Percentiles rank a stretch among this genome's conserved stretches.
phyloP scores from a whole-genome alignment of 2,329 filamentous ascomycete species.

The Ascochyta rabiei region DNA sequence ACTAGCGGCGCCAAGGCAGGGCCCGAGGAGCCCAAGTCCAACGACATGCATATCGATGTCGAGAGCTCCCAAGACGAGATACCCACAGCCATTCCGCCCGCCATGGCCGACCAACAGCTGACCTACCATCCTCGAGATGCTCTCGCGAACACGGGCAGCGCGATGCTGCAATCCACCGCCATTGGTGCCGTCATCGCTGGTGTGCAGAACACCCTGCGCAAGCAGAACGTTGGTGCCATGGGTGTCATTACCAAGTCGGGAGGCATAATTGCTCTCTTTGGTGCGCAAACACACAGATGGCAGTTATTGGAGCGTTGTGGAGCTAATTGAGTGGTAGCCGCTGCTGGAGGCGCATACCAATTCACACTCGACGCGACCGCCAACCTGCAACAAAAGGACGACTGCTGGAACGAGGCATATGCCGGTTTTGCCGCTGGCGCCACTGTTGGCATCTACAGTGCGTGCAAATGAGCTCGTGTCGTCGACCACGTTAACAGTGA shows the following conservation, averaged over 20 bases:
- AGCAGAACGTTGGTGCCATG: constrained; percentile 79
- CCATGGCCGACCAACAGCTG: constrained; percentile 44
- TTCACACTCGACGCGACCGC: constrained; percentile 78
- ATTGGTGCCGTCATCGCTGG: constrained; percentile 75
- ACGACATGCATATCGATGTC: constrained; percentile 12
- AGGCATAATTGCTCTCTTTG: constrained; percentile 70
- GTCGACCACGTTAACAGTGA: constrained; percentile 25
- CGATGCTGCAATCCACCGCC: constrained; percentile 67
- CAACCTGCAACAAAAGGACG: constrained; percentile 85
- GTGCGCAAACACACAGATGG: constrained; percentile 53
- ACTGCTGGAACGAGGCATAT: constrained; percentile 74
- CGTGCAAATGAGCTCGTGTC: constrained; percentile 31
- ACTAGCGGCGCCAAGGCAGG: constrained; percentile 16
- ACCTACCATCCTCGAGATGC: constrained; percentile 77
- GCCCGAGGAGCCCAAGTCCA: constrained; percentile 22
- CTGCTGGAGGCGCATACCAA: constrained; percentile 75
- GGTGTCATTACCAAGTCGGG: constrained; percentile 82
- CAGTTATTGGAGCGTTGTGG: not conserved
- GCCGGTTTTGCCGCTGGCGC: constrained; percentile 79
- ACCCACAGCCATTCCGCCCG: constrained; percentile 37
- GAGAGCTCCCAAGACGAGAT: constrained; percentile 29
- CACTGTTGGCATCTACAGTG: constrained; percentile 75
- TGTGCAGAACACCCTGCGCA: constrained; percentile 84
- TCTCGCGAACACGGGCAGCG: constrained; percentile 68
- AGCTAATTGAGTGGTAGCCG: constrained; percentile 60